Base-by-base conservation (phyloP, 1,284 basidiomycete species). In the Pyrrhoderma noxium region DNA sequence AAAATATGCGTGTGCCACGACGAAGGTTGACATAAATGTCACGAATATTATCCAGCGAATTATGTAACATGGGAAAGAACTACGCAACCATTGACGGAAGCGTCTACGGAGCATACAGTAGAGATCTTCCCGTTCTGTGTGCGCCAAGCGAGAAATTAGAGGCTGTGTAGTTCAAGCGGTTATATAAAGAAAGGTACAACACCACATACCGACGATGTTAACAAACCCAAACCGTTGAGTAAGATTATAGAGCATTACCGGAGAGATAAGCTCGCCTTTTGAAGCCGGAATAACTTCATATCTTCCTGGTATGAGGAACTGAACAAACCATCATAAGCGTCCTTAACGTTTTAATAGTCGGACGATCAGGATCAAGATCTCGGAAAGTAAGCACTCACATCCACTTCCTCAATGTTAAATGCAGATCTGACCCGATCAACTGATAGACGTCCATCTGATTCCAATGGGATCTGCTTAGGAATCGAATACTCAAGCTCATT, bases 401-500 rank as follows among this genome's bases (percentile, higher is more conserved):
- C 52, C n/a, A 54, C 9, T 37, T 54, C 52, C 19, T 54, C 52
- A 21, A 54, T 47, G 31, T 38, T 34, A 38, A 49, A 54, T 27
- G 9, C 45, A 37, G 45, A 35, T n/a, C 47, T 36, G n/a, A 54
- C 39, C 8, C 14, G 36, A 47, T 47, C 42, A 19, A 54, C 43
- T 14, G 47, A 31, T 4, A 54, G 35, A 25, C 52, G 40, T 23
- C 48, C 48, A 37, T 54, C 48, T 8, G 34, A n/a, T 14, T 54
- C 52, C 19, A 54, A 39, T 1, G 48, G 52, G 37, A 54, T 36
- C 13, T 16, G 47, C n/a, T n/a, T 5, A 16, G 21, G 7, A 18
- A 40, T 16, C 5, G 38, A 40, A 4, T 5, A 5, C 5, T 8
- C n/a, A 40, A 22, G 38, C n/a, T 8, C 16, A 16, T 40, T 5